These are phyloP conservation scores for Lepiota subincarnata DNA, from an alignment of 768 basidiomycete species.

Conservation along the genomic window DNA sequence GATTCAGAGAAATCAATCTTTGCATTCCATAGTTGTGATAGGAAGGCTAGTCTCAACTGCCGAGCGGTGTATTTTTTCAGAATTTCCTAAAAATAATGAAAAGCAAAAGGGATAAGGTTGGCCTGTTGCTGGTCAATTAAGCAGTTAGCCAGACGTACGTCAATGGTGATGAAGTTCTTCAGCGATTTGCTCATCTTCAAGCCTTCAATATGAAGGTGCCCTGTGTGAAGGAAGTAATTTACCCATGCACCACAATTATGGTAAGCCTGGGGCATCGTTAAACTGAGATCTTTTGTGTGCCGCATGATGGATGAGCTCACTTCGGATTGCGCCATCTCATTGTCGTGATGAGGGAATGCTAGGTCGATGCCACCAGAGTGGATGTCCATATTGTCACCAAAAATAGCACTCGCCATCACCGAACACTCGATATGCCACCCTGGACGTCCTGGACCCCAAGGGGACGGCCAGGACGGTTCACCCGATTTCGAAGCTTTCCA, in stretches of 20 bases:
- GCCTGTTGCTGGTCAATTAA: not conserved
- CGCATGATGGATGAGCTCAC: constrained; percentile 34
- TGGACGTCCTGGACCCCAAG: constrained; percentile 94
- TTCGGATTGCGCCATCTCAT: constrained; percentile 97
- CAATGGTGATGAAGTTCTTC: constrained; percentile 98
- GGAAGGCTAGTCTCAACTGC: constrained; percentile 87
- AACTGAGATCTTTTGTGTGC: constrained; percentile 7
- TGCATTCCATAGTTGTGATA: constrained; percentile 87
- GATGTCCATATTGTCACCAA: constrained; percentile 92
- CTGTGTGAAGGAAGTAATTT: constrained; percentile 98
- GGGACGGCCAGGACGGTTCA: constrained; percentile 94
- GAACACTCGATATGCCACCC: constrained; percentile 99
- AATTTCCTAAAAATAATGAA: constrained; percentile 60
- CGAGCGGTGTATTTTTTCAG: constrained; percentile 77
- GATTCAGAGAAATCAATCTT: constrained; percentile 94
- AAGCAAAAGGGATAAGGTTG: not conserved
- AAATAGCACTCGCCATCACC: constrained; percentile 91
- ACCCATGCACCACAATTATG: constrained; percentile 93
- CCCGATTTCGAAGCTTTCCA: constrained; percentile 98
- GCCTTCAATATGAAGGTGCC: constrained; percentile 97
- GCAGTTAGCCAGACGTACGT: constrained; percentile 44
- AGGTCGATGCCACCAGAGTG: constrained; percentile 97
- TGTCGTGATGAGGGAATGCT: constrained; percentile 99
- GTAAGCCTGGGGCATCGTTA: constrained; percentile 61
- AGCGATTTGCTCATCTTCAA: constrained; percentile 99